A percentile compares a stretch with the other conserved stretches of the same genome.
phyloP scores from a whole-genome alignment of 192 early-diverging fungal species.

The Mortierella hygrophila region DNA sequence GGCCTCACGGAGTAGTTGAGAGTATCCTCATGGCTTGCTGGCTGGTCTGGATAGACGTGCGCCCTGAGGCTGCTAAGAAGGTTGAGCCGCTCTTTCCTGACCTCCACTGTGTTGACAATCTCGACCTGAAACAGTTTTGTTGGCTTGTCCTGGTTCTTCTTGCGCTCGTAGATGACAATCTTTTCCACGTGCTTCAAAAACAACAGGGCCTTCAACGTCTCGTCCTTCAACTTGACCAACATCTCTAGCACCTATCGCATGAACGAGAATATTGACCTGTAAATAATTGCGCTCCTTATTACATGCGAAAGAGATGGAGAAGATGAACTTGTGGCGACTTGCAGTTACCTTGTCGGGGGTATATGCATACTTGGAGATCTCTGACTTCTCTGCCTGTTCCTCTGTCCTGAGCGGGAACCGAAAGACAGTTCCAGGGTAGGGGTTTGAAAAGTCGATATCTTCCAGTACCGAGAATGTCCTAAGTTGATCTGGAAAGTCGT shows the following conservation, averaged over 20 bases:
- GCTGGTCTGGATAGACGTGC: neutral
- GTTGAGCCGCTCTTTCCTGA: conserved; percentile 10
- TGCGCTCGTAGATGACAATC: conserved; percentile 48
- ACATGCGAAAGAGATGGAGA: neutral
- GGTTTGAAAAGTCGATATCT: conserved; percentile 41
- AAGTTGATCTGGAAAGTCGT: conserved; percentile 36
- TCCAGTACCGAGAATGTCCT: conserved; percentile 25
- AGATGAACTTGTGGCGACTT: no score
- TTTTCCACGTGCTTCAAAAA: conserved; percentile 53
- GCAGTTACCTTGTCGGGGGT: conserved; percentile 22
- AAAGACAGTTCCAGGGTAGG: conserved; percentile 54
- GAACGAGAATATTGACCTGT: neutral
- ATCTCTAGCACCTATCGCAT: conserved; percentile 19
- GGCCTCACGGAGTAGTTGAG: conserved; percentile 27
- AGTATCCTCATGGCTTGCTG: neutral
- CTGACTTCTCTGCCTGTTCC: conserved; percentile 31
- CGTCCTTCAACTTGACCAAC: conserved; percentile 34
- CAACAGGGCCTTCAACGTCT: conserved; percentile 40
- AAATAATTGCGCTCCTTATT: neutral
- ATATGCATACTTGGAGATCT: conserved; percentile 38
- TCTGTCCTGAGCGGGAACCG: conserved; percentile 57
- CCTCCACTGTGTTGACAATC: conserved; percentile 32
- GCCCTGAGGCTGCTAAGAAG: conserved; percentile 18
- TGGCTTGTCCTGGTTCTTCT: neutral
- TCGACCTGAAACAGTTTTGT: conserved; percentile 32